Evolutionary conservation across 768 basidiomycete genomes (phyloP).

Genomic region (Lactifluus volemus): DNA sequence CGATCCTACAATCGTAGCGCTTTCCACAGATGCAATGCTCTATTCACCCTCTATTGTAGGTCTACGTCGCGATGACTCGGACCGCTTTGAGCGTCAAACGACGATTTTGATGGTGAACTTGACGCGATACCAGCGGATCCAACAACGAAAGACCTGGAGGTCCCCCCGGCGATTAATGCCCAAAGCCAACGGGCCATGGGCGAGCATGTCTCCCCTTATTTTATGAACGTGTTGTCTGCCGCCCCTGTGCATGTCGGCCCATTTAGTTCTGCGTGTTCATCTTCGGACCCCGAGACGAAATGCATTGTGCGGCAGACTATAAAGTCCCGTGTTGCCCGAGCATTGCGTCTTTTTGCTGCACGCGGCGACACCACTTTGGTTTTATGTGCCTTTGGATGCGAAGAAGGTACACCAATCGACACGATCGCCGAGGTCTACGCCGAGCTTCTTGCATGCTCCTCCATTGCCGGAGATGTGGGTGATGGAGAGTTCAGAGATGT

Average conservation of each 20-base stretch:
- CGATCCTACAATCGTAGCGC: background rate
- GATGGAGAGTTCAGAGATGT: constrained; percentile 9
- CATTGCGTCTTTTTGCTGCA: constrained; percentile 8
- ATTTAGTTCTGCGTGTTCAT: background rate
- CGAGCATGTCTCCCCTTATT: constrained; percentile 18
- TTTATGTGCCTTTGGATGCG: constrained; percentile 11
- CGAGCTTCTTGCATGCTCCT: constrained; percentile 14
- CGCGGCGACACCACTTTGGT: constrained; percentile 14
- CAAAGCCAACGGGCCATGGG: constrained; percentile 17
- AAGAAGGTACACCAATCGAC: constrained; percentile 9
- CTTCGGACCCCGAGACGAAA: constrained; percentile 1
- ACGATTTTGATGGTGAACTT: constrained; percentile 16
- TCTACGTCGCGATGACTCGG: constrained; percentile 18
- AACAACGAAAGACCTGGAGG: constrained; percentile 16
- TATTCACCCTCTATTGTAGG: constrained; percentile 17
- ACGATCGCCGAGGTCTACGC: constrained; percentile 16
- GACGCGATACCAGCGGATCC: constrained; percentile 20
- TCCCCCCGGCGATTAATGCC: constrained; percentile 13
- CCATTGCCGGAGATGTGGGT: background rate
- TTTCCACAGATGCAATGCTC: constrained; percentile 10
- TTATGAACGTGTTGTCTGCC: constrained; percentile 17
- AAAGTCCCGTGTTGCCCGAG: constrained; percentile 9
- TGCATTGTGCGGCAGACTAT: constrained; percentile 4
- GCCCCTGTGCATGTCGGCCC: background rate
- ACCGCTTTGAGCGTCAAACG: constrained; percentile 9